Evolutionary conservation across 768 basidiomycete genomes (phyloP).

Genomic region (Termitomyces titanicus): DNA sequence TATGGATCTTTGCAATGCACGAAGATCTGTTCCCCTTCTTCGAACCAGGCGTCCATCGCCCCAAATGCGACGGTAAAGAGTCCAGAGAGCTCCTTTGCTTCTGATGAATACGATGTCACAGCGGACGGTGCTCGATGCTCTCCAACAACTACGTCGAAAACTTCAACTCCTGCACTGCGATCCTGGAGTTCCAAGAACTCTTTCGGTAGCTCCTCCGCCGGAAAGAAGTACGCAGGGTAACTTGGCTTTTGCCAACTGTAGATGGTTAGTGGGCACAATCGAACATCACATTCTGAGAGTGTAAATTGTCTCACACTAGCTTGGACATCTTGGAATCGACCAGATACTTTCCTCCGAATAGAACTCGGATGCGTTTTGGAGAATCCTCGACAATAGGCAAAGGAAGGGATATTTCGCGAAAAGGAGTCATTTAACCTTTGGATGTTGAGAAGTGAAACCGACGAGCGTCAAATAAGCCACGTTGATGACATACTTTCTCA

Average conservation of each 20-base stretch:
- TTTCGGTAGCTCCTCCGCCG: conserved; percentile 37
- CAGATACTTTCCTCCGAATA: conserved; percentile 47
- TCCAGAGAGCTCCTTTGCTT: conserved; percentile 34
- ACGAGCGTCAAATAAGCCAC: neutral
- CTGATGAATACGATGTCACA: conserved; percentile 25
- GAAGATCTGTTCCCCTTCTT: conserved; percentile 62
- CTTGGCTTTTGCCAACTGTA: conserved; percentile 51
- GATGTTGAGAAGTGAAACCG: conserved; percentile 1
- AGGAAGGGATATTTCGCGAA: conserved; percentile 26
- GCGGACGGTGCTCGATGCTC: conserved; percentile 34
- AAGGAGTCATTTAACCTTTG: neutral
- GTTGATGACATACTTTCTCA: neutral
- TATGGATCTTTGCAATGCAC: conserved; percentile 67
- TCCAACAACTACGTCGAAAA: conserved; percentile 47
- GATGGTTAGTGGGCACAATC: neutral
- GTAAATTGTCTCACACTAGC: conserved; percentile 44
- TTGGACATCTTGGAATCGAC: conserved; percentile 56
- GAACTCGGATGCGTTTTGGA: conserved; percentile 48
- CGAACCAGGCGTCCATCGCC: conserved; percentile 61
- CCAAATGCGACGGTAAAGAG: conserved; percentile 47
- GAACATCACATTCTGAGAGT: neutral
- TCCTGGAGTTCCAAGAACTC: conserved; percentile 35
- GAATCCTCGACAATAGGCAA: conserved; percentile 45
- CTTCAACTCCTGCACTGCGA: conserved; percentile 25
- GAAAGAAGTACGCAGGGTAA: conserved; percentile 58